Conservation (phyloP, 2,329 filamentous ascomycete genomes). For the Sordariomycetes sp. region DNA sequence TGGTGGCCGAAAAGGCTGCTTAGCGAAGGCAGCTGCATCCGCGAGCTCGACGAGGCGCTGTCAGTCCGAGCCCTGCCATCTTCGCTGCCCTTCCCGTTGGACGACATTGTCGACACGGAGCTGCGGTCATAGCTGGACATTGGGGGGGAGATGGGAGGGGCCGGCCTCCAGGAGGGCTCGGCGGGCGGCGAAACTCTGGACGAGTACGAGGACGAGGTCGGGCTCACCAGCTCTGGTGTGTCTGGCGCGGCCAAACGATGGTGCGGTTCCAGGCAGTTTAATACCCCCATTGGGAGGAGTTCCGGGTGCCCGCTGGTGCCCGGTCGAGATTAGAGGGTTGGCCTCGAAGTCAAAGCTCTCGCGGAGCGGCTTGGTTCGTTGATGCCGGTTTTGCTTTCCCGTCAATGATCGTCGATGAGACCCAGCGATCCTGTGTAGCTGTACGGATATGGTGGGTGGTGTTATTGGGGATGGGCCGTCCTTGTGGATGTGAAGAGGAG, state of each 20-base stretch:
- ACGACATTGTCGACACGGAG: constrained; percentile 21
- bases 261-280: constrained; percentile 34
- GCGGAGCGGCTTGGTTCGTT: constrained; percentile 1
- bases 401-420: constrained; percentile 4
- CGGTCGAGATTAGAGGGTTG: not conserved
- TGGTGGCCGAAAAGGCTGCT: constrained; percentile 39
- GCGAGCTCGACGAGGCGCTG: constrained; percentile 14
- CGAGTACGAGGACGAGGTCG: constrained; percentile 32
- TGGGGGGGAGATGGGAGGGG: constrained; percentile 32
- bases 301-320: not conserved
- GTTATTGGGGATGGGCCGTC: not conserved
- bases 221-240: constrained; percentile 40
- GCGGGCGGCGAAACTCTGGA: constrained; percentile 26
- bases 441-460: constrained; percentile 1
- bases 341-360: constrained; percentile 2
- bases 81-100: constrained; percentile 21
- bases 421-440: constrained; percentile 2
- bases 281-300: constrained; percentile 40
- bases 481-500: not conserved
- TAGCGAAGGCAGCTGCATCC: constrained; percentile 39
- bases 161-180: constrained; percentile 29
- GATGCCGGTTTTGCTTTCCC: not conserved
- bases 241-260: constrained; percentile 35
- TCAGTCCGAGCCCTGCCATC: constrained; percentile 22
- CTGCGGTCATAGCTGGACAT: constrained; percentile 42